Evolutionary conservation across 305 asterid species (phyloP).

Genomic region (Plantago lanceolata): DNA sequence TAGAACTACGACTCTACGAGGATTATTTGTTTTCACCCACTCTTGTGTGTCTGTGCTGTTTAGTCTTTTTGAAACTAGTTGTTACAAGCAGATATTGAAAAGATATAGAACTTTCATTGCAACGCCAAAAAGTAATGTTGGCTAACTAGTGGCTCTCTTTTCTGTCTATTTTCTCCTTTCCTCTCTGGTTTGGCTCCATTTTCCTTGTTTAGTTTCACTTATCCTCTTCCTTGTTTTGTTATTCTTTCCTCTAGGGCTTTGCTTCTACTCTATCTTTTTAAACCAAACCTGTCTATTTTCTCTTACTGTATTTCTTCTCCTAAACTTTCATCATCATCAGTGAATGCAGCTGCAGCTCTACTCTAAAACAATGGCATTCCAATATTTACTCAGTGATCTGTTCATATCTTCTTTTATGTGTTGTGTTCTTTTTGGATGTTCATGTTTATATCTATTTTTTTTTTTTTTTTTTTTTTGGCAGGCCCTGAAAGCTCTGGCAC

Average conservation of each 20-base stretch:
- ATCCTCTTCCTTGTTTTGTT: too few relatives aligned
- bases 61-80: not conserved
- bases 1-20: not conserved
- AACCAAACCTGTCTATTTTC: too few relatives aligned
- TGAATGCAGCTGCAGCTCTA: slow-evolving; percentile 20
- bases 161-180: too few relatives aligned
- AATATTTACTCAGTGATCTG: slow-evolving; percentile 1
- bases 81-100: too few relatives aligned
- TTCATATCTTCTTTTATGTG: slow-evolving; percentile 3
- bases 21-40: not conserved
- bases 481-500: slow-evolving; percentile 93
- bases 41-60: not conserved
- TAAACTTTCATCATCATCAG: slow-evolving; percentile 15
- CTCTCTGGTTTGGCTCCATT: too few relatives aligned
- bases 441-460: slow-evolving; percentile 25
- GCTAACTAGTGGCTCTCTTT: too few relatives aligned
- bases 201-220: too few relatives aligned
- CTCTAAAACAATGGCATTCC: not conserved
- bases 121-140: too few relatives aligned
- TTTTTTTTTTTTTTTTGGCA: slow-evolving; percentile 41
- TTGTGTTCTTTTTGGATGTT: slow-evolving; percentile 7
- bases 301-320: too few relatives aligned
- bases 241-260: too few relatives aligned
- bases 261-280: too few relatives aligned
- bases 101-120: not conserved